These are phyloP conservation scores for Ascoidea tarda DNA, from an alignment of 805 yeast species.

Conservation along the genomic window DNA sequence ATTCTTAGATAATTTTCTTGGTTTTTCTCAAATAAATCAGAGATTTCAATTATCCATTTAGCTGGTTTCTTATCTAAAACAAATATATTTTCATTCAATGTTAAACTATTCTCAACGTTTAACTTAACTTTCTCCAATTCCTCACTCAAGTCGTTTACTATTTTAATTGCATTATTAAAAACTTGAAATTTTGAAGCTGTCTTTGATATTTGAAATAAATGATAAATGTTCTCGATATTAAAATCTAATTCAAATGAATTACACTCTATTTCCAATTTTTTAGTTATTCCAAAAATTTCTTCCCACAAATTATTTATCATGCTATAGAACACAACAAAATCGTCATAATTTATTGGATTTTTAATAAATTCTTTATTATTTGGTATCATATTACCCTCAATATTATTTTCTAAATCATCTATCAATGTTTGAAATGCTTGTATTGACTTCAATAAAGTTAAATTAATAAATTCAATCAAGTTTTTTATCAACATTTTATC, in stretches of 20 bases:
- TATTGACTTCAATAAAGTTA: too few relatives aligned
- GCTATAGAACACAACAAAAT: not conserved
- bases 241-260: not conserved
- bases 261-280: not conserved
- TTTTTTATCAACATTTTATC: not conserved
- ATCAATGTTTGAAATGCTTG: not conserved
- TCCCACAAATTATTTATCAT: not conserved
- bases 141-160: too few relatives aligned
- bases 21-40: too few relatives aligned
- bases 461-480: too few relatives aligned
- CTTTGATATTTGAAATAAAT: not conserved
- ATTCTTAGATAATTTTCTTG: not conserved
- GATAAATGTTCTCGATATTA: not conserved
- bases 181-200: not conserved
- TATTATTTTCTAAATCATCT: not conserved
- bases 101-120: not conserved
- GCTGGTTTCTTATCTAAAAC: not conserved
- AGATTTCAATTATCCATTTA: not conserved
- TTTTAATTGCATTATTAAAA: too few relatives aligned
- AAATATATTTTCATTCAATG: not conserved
- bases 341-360: not conserved
- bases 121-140: not conserved
- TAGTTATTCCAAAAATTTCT: not conserved
- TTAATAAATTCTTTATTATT: not conserved
- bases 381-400: not conserved